These are phyloP conservation scores for Calonectria honghensis DNA, from an alignment of 2,329 filamentous ascomycete species.

Conservation along the genomic window DNA sequence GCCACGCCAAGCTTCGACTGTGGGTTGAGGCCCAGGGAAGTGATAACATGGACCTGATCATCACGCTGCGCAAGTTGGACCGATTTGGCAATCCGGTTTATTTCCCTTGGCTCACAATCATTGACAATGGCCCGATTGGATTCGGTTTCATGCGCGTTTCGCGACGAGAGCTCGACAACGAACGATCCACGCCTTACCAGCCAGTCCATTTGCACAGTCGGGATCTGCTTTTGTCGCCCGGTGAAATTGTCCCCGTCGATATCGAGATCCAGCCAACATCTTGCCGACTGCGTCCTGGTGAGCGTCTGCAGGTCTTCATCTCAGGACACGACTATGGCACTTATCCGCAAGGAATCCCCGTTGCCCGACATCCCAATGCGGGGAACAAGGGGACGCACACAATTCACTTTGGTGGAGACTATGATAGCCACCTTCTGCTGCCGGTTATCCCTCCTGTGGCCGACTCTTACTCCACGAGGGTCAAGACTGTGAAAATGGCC, in stretches of 20 bases:
- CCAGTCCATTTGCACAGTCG: background rate
- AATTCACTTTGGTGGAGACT: conserved; percentile 2
- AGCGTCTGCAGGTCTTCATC: conserved; percentile 1
- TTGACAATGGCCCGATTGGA: background rate
- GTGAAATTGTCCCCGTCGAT: background rate
- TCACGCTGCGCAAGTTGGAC: conserved; percentile 8
- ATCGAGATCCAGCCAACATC: conserved; percentile 17
- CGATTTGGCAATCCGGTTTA: background rate
- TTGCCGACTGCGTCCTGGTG: background rate
- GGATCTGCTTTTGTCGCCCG: background rate
- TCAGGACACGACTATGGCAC: conserved; percentile 7
- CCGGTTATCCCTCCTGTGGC: background rate
- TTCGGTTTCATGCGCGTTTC: conserved; percentile 3
- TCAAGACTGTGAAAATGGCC: conserved; percentile 6
- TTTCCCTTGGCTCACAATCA: background rate
- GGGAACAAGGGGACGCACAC: background rate
- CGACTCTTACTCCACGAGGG: background rate
- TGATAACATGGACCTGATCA: conserved; percentile 4
- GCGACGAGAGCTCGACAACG: background rate
- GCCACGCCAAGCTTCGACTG: background rate
- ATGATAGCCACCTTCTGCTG: background rate
- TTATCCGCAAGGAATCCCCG: background rate
- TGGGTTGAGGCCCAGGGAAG: background rate
- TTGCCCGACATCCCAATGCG: background rate
- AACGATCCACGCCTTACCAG: background rate